phyloP scores from a whole-genome alignment of 2,329 filamentous ascomycete species.

The Phoma herbarum region DNA sequence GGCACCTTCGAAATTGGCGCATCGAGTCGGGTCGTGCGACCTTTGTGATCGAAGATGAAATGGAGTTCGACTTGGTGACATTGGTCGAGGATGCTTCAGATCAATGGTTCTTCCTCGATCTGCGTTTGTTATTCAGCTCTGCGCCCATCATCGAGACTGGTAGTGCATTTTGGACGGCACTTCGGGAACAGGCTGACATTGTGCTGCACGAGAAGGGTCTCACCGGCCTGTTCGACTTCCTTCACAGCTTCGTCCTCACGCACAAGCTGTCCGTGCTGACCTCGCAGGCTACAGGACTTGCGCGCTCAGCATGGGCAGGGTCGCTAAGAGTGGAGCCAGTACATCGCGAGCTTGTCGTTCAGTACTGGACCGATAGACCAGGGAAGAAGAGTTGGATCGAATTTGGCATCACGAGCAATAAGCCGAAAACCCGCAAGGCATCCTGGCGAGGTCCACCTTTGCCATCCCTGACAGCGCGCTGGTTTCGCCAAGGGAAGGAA shows the following conservation, averaged over 20 bases:
- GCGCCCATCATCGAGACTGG: conserved; percentile 67
- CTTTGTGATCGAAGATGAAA: conserved; percentile 83
- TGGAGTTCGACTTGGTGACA: conserved; percentile 92
- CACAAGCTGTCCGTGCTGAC: conserved; percentile 87
- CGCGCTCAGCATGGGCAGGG: conserved; percentile 77
- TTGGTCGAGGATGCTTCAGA: conserved; percentile 82
- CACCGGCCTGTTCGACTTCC: conserved; percentile 80
- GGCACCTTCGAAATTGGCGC: conserved; percentile 77
- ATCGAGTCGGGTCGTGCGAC: conserved; percentile 89
- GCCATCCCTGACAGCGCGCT: conserved; percentile 68
- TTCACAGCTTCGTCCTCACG: conserved; percentile 88
- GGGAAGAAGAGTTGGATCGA: conserved; percentile 90
- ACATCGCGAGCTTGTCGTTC: conserved; percentile 82
- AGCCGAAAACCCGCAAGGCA: conserved; percentile 44
- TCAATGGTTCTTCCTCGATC: conserved; percentile 94
- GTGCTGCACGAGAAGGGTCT: conserved; percentile 75
- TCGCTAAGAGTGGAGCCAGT: conserved; percentile 79
- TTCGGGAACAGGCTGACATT: conserved; percentile 75
- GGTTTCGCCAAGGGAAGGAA: conserved; percentile 85
- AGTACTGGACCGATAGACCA: conserved; percentile 83
- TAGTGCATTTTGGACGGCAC: conserved; percentile 61
- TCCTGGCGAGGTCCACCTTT: conserved; percentile 47
- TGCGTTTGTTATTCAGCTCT: conserved; percentile 83
- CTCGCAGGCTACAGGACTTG: conserved; percentile 77
- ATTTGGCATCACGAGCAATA: conserved; percentile 78